Conservation (phyloP, 257 asterid genomes). For the Leonotis leonurus region DNA sequence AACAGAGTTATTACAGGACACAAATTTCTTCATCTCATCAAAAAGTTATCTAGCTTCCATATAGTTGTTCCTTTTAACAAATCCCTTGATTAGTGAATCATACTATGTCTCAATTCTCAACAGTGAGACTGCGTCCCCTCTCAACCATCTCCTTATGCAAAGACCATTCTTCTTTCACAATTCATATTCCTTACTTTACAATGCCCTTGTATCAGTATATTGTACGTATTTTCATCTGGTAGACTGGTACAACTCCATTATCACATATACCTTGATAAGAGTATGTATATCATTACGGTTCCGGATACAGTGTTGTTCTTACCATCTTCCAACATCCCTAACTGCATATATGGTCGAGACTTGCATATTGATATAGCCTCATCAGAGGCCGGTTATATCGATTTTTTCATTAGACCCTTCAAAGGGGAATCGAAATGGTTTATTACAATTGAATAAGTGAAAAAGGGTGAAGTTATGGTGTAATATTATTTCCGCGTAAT, state of each 20-base stretch:
- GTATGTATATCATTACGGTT: slow-evolving; percentile 64
- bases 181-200: slow-evolving; percentile 95
- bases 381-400: no score
- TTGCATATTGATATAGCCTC: no score
- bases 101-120: slow-evolving; percentile 65
- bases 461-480: no score
- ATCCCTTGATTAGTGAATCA: slow-evolving; percentile 69
- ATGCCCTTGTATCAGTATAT: slow-evolving; percentile 79
- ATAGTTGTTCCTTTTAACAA: slow-evolving; percentile 65
- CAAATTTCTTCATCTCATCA: slow-evolving; percentile 51
- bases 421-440: no score
- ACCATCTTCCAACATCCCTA: slow-evolving; percentile 78
- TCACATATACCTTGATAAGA: slow-evolving; percentile 47
- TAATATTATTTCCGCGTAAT: no score
- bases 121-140: slow-evolving; percentile 51
- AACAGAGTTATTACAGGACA: background rate
- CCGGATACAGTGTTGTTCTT: slow-evolving; percentile 62
- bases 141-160: slow-evolving; percentile 59
- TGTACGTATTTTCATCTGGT: slow-evolving; percentile 62
- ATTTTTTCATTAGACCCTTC: no score
- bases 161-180: slow-evolving; percentile 96
- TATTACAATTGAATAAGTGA: no score
- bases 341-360: no score
- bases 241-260: slow-evolving; percentile 50
- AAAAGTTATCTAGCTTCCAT: slow-evolving; percentile 66